Evolutionary conservation across 352 stramenopile genomes (phyloP), one percentile per base, ranked within the genome.

Genomic region (Globisporangium cystogenes): DNA sequence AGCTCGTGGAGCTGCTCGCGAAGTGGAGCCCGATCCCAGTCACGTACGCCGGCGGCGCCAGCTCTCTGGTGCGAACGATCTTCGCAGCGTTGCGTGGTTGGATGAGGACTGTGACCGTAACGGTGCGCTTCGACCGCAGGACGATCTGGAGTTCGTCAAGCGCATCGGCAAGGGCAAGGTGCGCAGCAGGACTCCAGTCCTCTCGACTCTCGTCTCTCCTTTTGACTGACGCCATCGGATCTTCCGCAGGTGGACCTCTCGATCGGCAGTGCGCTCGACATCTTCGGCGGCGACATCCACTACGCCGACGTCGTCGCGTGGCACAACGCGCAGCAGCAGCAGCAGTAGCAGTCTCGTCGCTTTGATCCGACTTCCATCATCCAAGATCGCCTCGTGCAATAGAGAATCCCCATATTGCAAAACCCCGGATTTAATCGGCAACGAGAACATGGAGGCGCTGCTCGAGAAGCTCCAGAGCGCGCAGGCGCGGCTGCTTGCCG

Each of bases 201-300:
- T 18, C 31, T 18, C 14, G 12, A 16, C 8, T 5, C 12, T 7
- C 14, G 2, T 39, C 4, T 1, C 8, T 3, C 14, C 5, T 39
- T 39, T 36, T 2, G 8, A 18, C 18, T 39, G 33, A 39, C 33
- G 33, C 0, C 8, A n/a, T n/a, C n/a, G n/a, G 33, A 39, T 35
- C 14, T 7, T 12, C 14, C 33, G 33, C 16, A 84, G 71, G 95
- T 99, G 23, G 96, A 99, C 64, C 78, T 98, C n/a, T 99, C 97
- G 7, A 98, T 99, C 64, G 97, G 97, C 16, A 99, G 94, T 68
- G 97, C 96, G 1, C 77, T 99, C 35, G 95, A 98, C 79, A 98
- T 97, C 53, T 99, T 99, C 67, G 96, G 96, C 43, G 96, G 96
- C 39, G 74, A 95, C 54, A 90, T 99, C 48, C 64, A 65, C 37